Evolutionary conservation across 2,329 filamentous ascomycete species (phyloP), one percentile per base, ranked within the genome.

Genomic region (Aspergillus bombycis): DNA sequence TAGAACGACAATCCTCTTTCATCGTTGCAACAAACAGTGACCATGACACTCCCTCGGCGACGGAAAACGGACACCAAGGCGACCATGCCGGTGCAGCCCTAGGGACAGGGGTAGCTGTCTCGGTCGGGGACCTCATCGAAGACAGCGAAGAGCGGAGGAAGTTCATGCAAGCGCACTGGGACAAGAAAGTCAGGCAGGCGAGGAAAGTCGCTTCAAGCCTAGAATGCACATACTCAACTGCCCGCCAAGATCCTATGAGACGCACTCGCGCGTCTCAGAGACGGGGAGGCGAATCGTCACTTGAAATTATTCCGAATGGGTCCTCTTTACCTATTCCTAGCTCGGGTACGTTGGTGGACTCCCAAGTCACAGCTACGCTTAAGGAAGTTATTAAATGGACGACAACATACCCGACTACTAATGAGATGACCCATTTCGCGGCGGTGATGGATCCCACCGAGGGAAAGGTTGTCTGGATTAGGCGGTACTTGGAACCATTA

Each of bases 11-110:
- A 2, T 72, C 73, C 1, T 76, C 80, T 2, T 88, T 89, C 69
- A 81, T 88, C 43, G 79, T 83, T 3, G 80, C 82, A 12, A 88
- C 86, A 1, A 89, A 89, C 69, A 84, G 86, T 70, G 85, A 89
- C 62, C 69, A 73, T 30, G 69, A 71, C 6, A 60, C 68, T 0
- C 43, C 64, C 30, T 11, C 60, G 45, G 32, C 68, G 60, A 53
- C 62, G 34, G 66, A 74, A 55, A 56, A 70, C 21, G 57, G 57
- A 67, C 57, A 67, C 63, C 61, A 65, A n/a, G 34, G 21, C 0
- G 21, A 23, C 7, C 70, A 68, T 36, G 5, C 41, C 23, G 70
- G 70, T 12, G 65, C 72, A 14, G 66, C 62, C 14, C 34, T 71
- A 11, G 55, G 62, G 14, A 64, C 62, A 4, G 59, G 66, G 3